These are phyloP conservation scores for Phytopythium oedochilum DNA, from an alignment of 352 stramenopile species.

Conservation along the genomic window DNA sequence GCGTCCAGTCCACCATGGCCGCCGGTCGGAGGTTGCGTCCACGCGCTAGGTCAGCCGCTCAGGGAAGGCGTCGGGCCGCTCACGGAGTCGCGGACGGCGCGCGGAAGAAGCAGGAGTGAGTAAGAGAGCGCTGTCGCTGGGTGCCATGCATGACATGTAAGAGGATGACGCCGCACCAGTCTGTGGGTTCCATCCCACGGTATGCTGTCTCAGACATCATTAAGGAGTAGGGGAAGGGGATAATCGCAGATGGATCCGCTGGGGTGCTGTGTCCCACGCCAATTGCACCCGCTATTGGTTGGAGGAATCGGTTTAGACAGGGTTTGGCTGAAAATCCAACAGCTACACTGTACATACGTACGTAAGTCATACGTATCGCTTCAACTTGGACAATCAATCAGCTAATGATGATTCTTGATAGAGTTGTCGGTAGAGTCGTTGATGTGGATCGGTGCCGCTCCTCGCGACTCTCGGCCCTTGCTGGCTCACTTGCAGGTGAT, in stretches of 20 bases:
- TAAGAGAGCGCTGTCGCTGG: too few species aligned
- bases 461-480: not conserved
- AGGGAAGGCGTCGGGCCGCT: too few species aligned
- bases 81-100: not conserved
- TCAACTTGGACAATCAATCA: not conserved
- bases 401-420: too few species aligned
- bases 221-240: not conserved
- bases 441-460: too few species aligned
- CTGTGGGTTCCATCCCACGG: not conserved
- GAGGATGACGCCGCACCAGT: not conserved
- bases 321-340: not conserved
- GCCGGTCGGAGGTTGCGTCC: not conserved
- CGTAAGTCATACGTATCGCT: too few species aligned
- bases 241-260: not conserved
- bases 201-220: not conserved
- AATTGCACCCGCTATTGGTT: not conserved
- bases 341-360: too few species aligned
- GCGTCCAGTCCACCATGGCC: constrained; percentile 41
- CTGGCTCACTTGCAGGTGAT: constrained; percentile 34
- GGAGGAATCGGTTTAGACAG: not conserved
- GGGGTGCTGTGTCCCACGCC: not conserved
- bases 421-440: too few species aligned
- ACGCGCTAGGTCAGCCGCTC: too few species aligned
- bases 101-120: not conserved
- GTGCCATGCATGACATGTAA: too few species aligned